Evolutionary conservation across 106 monocot species (phyloP), one percentile per base, ranked within the genome.

Genomic region (Acorus gramineus): DNA sequence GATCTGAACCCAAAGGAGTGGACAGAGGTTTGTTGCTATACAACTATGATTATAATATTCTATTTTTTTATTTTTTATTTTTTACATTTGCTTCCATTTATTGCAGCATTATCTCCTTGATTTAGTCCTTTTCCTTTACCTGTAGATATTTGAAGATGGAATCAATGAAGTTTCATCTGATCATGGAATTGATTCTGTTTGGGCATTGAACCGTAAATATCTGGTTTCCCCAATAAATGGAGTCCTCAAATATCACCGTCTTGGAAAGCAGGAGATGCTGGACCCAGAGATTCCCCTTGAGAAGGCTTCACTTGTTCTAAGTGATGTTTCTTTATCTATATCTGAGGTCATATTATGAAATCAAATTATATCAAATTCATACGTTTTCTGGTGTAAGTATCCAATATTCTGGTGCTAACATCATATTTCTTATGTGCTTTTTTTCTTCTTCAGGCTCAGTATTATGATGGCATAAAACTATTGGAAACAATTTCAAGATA

Each of bases 161-260:
- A 89, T 90, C 50, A 76, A 78, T 70, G 84, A 78, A 67, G 61
- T 50, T 73, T 64, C 28, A 28, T 28, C 63, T 63, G 57, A 67
- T 2, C 8, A 76, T 7, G 65, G 56, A 60, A 45, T 46, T 47
- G 60, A 44, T 59, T 85, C 84, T 28, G 42, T 69, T n/a, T 73
- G 84, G 86, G 71, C 87, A 45, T 63, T 44, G 48, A 73, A 83
- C 63, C 77, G 78, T 14, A 82, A 67, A 56, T 96, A 87, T 66
- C 75, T 96, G 69, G 82, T 96, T 8, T 96, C 90, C 3, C 96
- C 96, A 55, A 96, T 96, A 76, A 87, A 91, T 85, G 96, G 87
- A 28, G 73, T 85, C n/a, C 85, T 96, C 59, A 91, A 81, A 62
- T 96, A 96, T 63, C 87, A 91, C 60, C 85, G 96, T 44, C 71